Evolutionary conservation across 805 yeast genomes (phyloP), one percentile per base, ranked within the genome.

Genomic region (Blastobotrys robertii): DNA sequence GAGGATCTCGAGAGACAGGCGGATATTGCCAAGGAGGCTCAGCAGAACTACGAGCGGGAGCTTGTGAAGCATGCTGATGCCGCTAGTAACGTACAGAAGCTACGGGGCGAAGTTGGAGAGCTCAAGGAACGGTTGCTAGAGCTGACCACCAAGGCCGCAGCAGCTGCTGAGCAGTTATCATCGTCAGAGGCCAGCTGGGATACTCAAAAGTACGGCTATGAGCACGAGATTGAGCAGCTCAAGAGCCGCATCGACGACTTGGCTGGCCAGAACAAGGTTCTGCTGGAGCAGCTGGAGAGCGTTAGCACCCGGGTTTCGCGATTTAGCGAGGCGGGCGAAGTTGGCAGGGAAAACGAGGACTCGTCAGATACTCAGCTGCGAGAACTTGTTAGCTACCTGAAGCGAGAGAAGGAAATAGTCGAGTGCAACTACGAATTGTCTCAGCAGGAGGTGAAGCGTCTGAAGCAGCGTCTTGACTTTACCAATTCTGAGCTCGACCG

Each of bases 351-450:
- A 11, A 35, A 30, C 29, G 37, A 30, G 5, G 34, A 30, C 11
- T 38, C 39, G 35, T 16, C 30, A 8, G 51, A 39, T 8, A 50
- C 45, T 12, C 58, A 59, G 8, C 54, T 71, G 49, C 67, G 70
- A 34, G 79, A 79, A 48, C 70, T 85, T 22, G 63, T 86, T 30
- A 57, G 69, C 1, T 79, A 73, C 52, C 64, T 86, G 44, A 79
- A 88, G 37, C 76, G 81, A 47, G 94, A 84, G 50, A 82, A 80
- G 53, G 94, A 86, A 48, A 67, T 79, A 3, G 68, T 79, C 1
- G 80, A 77, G 38, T 71, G 77, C 7, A 82, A 79, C 51, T 64
- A 77, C 28, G 75, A 73, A 37, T 63, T 67, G 32, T 60, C 72
- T 3, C 57, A 62, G 8, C 74, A 77, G 45, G 92, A 83, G 51